phyloP scores from a whole-genome alignment of 2,329 filamentous ascomycete genomes.

The Neophaeococcomyces mojaviensis region DNA sequence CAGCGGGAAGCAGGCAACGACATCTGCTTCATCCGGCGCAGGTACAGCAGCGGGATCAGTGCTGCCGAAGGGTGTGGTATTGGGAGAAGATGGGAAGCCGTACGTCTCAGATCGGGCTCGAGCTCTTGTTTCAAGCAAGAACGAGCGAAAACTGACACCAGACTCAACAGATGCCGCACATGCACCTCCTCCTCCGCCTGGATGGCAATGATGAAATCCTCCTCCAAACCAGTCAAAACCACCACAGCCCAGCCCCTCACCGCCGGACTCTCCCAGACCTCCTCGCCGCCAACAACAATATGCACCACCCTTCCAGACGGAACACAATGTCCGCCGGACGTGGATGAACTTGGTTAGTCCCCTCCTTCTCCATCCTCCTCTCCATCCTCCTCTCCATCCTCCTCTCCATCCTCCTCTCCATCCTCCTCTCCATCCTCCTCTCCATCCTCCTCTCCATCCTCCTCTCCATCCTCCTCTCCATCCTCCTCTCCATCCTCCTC shows the following conservation, averaged over 20 bases:
- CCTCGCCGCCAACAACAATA: constrained; percentile 8
- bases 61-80: constrained; percentile 34
- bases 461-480: too few species aligned
- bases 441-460: too few species aligned
- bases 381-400: too few species aligned
- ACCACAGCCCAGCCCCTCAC: constrained; percentile 29
- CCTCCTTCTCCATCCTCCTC: too few species aligned
- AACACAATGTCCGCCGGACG: constrained; percentile 77
- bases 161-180: constrained; percentile 36
- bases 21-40: neutral
- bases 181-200: constrained; percentile 43
- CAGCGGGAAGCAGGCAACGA: neutral
- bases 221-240: constrained; percentile 27
- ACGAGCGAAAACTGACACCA: neutral
- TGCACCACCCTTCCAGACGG: constrained; percentile 14
- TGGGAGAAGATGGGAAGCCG: constrained; percentile 46
- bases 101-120: too few species aligned
- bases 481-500: too few species aligned
- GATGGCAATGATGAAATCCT: constrained; percentile 36
- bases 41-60: neutral
- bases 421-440: too few species aligned
- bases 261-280: constrained; percentile 16
- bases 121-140: neutral
- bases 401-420: too few species aligned
- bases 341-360: too few species aligned